These are phyloP conservation scores for Stagonosporopsis vannaccii DNA, from an alignment of 2,329 filamentous ascomycete genomes.

Conservation along the genomic window DNA sequence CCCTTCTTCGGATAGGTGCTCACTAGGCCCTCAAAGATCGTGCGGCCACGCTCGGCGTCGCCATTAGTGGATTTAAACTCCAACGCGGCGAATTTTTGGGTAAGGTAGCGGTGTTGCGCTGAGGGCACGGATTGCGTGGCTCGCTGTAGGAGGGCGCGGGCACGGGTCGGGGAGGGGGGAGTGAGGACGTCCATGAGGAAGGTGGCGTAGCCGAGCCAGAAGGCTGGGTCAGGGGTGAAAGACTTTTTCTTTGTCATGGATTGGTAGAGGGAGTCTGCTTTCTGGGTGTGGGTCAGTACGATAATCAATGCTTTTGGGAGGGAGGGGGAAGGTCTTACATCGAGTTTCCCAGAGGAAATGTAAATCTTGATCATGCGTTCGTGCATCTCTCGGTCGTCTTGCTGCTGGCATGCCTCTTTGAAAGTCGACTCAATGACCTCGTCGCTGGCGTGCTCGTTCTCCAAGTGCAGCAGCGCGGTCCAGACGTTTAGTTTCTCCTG, in stretches of 20 bases:
- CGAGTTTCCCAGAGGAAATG: conserved; percentile 85
- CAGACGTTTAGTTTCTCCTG: conserved; percentile 94
- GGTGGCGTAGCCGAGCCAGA: conserved; percentile 94
- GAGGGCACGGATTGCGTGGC: conserved; percentile 82
- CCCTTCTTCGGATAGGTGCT: conserved; percentile 86
- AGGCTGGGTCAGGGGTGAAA: conserved; percentile 76
- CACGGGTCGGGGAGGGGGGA: conserved; percentile 76
- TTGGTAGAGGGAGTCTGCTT: conserved; percentile 89
- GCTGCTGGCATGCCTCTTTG: conserved; percentile 91
- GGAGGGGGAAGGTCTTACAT: conserved; percentile 63
- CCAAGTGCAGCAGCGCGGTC: conserved; percentile 92
- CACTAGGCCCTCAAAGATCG: conserved; percentile 89
- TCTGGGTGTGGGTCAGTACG: conserved; percentile 59
- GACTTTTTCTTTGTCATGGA: conserved; percentile 82
- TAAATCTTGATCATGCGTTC: conserved; percentile 92
- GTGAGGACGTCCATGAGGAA: conserved; percentile 82
- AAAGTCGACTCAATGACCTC: conserved; percentile 86
- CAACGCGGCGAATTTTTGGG: conserved; percentile 86
- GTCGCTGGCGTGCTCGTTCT: conserved; percentile 86
- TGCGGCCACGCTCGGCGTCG: conserved; percentile 88
- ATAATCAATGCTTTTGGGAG: background rate
- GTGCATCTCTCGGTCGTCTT: conserved; percentile 88
- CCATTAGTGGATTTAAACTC: conserved; percentile 87
- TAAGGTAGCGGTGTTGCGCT: conserved; percentile 74
- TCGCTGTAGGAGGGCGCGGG: conserved; percentile 78